Percentiles rank a stretch among this genome's conserved stretches.
These are phyloP conservation scores for Starmerella geochares DNA, from an alignment of 805 yeast genomes.

Conservation along the genomic window DNA sequence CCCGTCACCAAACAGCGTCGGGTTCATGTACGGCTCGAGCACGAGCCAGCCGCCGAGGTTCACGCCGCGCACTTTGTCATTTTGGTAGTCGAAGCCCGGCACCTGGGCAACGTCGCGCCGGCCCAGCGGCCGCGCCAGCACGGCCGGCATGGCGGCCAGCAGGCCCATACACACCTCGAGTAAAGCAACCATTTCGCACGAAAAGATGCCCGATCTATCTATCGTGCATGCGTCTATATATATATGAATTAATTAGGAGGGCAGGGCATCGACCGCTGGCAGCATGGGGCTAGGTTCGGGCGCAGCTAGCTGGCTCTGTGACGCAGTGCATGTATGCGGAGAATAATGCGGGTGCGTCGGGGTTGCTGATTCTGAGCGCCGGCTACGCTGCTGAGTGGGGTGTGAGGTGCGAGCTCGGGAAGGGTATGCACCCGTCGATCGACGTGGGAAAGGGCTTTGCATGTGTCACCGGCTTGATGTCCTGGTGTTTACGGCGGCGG, in stretches of 20 bases:
- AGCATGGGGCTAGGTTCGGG: background rate
- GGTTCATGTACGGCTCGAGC: constrained; percentile 76
- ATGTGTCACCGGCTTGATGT: background rate
- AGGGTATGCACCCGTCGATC: background rate
- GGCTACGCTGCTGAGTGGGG: background rate
- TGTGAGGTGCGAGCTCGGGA: background rate
- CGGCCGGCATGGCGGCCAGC: background rate
- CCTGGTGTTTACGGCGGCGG: no score
- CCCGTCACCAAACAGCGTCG: constrained; percentile 38
- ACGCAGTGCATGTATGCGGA: background rate
- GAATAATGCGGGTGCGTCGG: background rate
- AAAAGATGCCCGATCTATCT: no score
- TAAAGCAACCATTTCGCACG: no score
- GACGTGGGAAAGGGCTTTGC: background rate
- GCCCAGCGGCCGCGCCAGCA: background rate
- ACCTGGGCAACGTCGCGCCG: background rate
- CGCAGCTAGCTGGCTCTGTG: background rate
- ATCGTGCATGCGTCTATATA: no score
- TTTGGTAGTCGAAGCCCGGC: constrained; percentile 28
- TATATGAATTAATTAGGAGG: background rate
- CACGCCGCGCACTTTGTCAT: constrained; percentile 38
- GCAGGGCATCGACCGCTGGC: constrained; percentile 2
- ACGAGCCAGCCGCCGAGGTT: constrained; percentile 88
- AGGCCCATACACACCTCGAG: background rate
- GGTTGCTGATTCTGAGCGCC: background rate